Conservation (phyloP, 2,329 filamentous ascomycete genomes). For the Penicillium hesseltinei region DNA sequence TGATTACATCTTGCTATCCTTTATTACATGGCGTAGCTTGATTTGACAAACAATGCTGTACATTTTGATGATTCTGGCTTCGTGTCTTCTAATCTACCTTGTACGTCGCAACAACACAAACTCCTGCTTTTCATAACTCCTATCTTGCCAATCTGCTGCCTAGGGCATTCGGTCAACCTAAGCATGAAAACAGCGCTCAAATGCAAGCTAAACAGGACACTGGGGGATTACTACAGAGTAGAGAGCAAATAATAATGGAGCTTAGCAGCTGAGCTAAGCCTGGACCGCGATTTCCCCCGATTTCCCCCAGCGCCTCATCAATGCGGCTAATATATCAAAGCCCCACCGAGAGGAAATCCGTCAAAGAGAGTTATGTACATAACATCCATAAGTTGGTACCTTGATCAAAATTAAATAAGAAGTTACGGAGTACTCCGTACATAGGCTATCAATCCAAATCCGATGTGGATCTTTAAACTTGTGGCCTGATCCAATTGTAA, state of each 20-base stretch:
- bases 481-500: constrained; percentile 5
- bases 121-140: background rate
- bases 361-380: background rate
- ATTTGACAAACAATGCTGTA: background rate
- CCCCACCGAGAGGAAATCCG: background rate
- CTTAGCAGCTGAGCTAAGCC: background rate
- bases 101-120: background rate
- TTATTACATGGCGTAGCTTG: background rate
- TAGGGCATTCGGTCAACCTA: background rate
- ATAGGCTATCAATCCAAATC: background rate
- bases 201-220: background rate
- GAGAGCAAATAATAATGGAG: background rate
- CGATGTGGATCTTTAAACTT: background rate
- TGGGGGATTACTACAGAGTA: background rate
- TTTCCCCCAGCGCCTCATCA: background rate
- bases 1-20: background rate
- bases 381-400: background rate
- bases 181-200: background rate
- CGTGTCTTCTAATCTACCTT: background rate
- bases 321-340: background rate
- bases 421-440: background rate
- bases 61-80: background rate
- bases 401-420: background rate
- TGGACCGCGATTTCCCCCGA: background rate
- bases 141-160: background rate